Base-by-base conservation (phyloP, 2,329 filamentous ascomycete species). In the Pseudocercospora ulei region DNA sequence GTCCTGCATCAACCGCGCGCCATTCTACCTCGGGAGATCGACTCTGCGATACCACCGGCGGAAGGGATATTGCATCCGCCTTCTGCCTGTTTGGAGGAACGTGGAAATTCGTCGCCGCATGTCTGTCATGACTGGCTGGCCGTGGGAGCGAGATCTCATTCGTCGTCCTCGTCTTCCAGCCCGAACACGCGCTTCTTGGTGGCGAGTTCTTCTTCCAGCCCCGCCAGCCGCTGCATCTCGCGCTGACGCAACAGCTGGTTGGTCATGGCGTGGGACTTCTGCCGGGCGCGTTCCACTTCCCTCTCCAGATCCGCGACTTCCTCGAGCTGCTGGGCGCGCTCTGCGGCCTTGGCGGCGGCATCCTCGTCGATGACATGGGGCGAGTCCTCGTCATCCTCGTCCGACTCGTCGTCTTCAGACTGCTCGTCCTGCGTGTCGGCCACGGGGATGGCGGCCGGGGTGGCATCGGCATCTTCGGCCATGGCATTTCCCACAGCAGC, bases 231-330 rank as follows among this genome's bases (percentile, higher is more conserved):
- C 27, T 64, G 62, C 49, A 66, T 59, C 38, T 71, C 57, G 39
- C 71, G 62, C 46, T 64, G 60, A 55, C 65, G 68, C 47, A 74
- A 59, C 43, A 76, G 62, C 44, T 65, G 60, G 17, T 61, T 62
- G 29, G 66, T 62, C 46, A 65, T 60, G 36, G 65, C 60, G 29
- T 55, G 57, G 17, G 65, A 58, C 35, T 56, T 56, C 35, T 44
- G 43, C 33, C 47, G 46, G 12, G 64, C 63, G 16, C 60, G 56
- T 25, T 61, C 61, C 25, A 75, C 65, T 43, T 69, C 65, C 30
- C 63, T 62, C 54, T 74, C 65, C 47, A 76, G 49, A 51, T 75
- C 72, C 3, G 63, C 65, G 36, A 76, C 71, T 55, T 76, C 70
- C 40, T 71, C 69, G 33, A 63, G 61, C 17, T 68, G 57, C 44